Base-by-base conservation (phyloP, 2,329 filamentous ascomycete species). In the Teratosphaeria pseudoeucalypti region DNA sequence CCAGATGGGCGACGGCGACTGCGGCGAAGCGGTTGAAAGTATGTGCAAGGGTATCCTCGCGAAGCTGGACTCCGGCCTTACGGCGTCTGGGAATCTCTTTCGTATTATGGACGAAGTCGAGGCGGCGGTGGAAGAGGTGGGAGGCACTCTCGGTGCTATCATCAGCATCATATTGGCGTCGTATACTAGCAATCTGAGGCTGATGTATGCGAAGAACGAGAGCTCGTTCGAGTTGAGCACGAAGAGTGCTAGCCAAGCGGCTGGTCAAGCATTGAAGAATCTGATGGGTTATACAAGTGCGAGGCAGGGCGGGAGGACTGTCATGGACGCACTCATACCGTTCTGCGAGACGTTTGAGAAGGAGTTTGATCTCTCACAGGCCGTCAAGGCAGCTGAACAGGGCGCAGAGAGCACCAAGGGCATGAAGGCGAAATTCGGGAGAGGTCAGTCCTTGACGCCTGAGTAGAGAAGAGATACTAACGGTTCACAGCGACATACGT, bases 1-100 rank as follows among this genome's bases (percentile, higher is more conserved):
- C 4, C 70, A 83, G 54, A 82, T 86, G 78, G 84, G 83, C 39
- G 85, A 86, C 65, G 84, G 84, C 11, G 84, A 87, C 72, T 87
- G 84, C 67, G 85, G 85, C 43, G 82, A 87, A 67, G 77, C 77
- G 29, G 76, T 79, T 1, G 72, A 66, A 23, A 66, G 66, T 23
- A 73, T 74, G 70, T 73, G 71, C 61, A 68, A 69, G 37, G 67
- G 69, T 27, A 65, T 73, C 6, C 63, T 73, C 16, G 61, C 69
- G 6, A 60, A 68, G 19, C 65, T 74, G 9, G 69, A 72, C 58
- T 47, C 60, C 14, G 68, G 68, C 2, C 64, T 73, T 1, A 66
- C 64, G 49, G 64, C 67, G 39, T 57, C 67, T 12, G 68, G 66
- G 14, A 63, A 61, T 3, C 65, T 74, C 32, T 70, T 73, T 64